phyloP scores from a whole-genome alignment of 2,329 filamentous ascomycete species.

The Septoria petroselini region DNA sequence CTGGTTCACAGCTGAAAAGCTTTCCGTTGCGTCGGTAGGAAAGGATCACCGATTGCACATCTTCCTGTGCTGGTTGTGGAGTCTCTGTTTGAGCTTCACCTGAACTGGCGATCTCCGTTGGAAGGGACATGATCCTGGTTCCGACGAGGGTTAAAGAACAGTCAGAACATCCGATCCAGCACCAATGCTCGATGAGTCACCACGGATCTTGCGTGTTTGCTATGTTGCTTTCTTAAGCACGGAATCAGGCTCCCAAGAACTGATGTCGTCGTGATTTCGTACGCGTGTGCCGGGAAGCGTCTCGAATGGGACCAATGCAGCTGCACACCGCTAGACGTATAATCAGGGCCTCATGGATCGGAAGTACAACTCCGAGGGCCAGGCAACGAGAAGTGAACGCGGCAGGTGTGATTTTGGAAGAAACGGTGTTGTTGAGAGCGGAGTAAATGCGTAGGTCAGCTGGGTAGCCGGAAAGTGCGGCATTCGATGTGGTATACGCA shows the following conservation, averaged over 20 bases:
- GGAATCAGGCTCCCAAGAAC: slow-evolving; percentile 12
- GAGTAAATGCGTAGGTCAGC: no score
- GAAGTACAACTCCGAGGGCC: no score
- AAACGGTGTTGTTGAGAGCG: no score
- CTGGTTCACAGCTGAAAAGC: slow-evolving; percentile 37
- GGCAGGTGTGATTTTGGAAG: no score
- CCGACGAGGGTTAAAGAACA: not conserved
- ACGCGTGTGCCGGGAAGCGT: slow-evolving; percentile 6
- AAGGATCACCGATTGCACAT: slow-evolving; percentile 19
- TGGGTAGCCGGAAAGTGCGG: no score
- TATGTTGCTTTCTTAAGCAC: slow-evolving; percentile 4
- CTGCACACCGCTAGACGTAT: not conserved
- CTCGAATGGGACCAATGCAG: not conserved
- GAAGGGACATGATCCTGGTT: not conserved
- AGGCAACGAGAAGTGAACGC: no score
- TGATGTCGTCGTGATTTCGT: not conserved
- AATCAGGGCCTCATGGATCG: not conserved
- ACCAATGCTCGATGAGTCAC: not conserved
- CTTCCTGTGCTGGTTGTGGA: not conserved
- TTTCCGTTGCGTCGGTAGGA: slow-evolving; percentile 37
- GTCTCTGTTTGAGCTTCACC: not conserved
- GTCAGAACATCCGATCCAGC: not conserved
- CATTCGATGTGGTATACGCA: no score
- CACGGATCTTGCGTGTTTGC: not conserved
- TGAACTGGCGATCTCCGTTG: not conserved